phyloP scores from a whole-genome alignment of 257 asterid species.

The Thymus quinquecostatus region DNA sequence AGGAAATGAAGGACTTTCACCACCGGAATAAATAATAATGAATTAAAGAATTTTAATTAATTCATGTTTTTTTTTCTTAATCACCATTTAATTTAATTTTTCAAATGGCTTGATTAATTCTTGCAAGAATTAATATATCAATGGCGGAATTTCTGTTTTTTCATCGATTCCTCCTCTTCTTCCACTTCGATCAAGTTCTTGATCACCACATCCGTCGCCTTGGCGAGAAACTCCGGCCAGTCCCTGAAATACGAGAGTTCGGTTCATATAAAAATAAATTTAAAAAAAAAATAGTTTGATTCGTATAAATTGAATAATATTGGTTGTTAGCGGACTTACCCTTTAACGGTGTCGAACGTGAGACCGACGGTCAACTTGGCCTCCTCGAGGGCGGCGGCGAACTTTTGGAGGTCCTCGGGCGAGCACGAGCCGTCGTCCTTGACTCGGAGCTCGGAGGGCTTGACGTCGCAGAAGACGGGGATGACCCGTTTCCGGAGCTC shows the following conservation, averaged over 20 bases:
- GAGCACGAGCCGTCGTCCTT: constrained; percentile 47
- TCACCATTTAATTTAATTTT: neutral
- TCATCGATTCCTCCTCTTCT: constrained; percentile 35
- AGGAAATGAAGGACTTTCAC: constrained; percentile 14
- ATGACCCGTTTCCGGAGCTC: constrained; percentile 56
- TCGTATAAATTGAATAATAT: no score
- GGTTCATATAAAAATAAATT: no score
- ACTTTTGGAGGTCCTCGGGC: constrained; percentile 44
- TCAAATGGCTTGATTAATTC: neutral
- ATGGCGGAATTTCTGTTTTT: neutral
- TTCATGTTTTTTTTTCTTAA: neutral
- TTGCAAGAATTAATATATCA: neutral
- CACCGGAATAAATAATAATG: neutral
- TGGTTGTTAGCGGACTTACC: constrained; percentile 35
- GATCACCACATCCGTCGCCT: constrained; percentile 69
- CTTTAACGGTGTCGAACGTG: constrained; percentile 67
- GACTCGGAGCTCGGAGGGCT: constrained; percentile 77
- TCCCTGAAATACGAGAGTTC: constrained; percentile 43
- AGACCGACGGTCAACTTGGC: constrained; percentile 79
- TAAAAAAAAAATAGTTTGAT: no score
- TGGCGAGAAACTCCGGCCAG: constrained; percentile 70
- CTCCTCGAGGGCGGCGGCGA: constrained; percentile 63
- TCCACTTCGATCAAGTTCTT: constrained; percentile 77
- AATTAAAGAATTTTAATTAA: constrained; percentile 26
- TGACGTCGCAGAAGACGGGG: constrained; percentile 72